Base-by-base conservation (phyloP, 139 green algal genomes). In the Micractinium conductrix region DNA sequence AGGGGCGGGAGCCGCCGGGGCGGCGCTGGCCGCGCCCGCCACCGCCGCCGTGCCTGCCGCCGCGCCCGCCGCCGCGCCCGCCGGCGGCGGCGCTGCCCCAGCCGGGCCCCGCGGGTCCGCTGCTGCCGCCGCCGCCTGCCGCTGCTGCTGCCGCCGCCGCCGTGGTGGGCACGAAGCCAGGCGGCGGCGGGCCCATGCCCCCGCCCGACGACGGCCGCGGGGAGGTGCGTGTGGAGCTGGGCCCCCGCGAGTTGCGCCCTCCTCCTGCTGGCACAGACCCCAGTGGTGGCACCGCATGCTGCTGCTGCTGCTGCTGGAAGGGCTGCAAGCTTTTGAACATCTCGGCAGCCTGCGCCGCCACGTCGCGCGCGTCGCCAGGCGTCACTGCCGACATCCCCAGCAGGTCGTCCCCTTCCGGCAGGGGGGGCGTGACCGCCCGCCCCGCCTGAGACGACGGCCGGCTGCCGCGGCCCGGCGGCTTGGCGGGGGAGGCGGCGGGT, bases 371-470 rank as follows among this genome's bases (percentile, higher is more conserved):
- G 26, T 79, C 74, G 9, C 53, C 81, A 26, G 88, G 86, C 2
- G 86, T 87, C 70, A 90, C 84, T 7, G 90, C 89, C 3, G 76
- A 90, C 63, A 93, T 87, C 44, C 90, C 90, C 22, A 93, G 60
- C 35, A 90, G n/a, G 65, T 93, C 90, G 74, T 93, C 90, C 0
- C 84, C 86, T 9, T 91, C 90, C n/a, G 88, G 88, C 50, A 93
- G 35, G 38, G 76, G 78, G 2, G 70, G 74, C 48, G 26, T 33
- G 26, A 4, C n/a, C 17, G 33, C 28, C 60, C 75, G 60, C 5
- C 73, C 71, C 16, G 37, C 17, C 75, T 79, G 50, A 5, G 55
- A 43, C 19, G 37, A 53, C 2, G 37, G 53, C 24, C 75, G 55
- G 48, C 65, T 70, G 62, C 73, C 55, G 75, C 44, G 37, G 45